These are phyloP conservation scores for Diaporthe sp. DNA, from an alignment of 2,329 filamentous ascomycete species.

Conservation along the genomic window DNA sequence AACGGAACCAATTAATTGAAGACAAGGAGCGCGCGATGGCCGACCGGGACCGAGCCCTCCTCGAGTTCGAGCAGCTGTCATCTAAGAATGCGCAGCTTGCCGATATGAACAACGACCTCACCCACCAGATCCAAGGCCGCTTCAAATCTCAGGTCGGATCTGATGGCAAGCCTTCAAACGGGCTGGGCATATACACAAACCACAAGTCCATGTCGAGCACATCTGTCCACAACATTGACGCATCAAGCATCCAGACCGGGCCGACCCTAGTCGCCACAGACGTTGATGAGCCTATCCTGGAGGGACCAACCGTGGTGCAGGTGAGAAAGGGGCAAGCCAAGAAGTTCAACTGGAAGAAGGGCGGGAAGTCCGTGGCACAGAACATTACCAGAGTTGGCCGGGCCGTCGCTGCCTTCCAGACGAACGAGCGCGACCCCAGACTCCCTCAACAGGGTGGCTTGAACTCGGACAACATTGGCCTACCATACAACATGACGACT, in stretches of 20 bases:
- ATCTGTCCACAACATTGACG: conserved; percentile 64
- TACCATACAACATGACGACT: conserved; percentile 79
- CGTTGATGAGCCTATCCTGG: conserved; percentile 76
- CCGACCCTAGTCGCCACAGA: conserved; percentile 73
- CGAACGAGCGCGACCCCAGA: conserved; percentile 40
- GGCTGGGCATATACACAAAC: conserved; percentile 69
- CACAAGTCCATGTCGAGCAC: conserved; percentile 65
- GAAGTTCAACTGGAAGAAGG: conserved; percentile 99
- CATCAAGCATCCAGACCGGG: conserved; percentile 67
- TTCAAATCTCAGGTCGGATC: conserved; percentile 83
- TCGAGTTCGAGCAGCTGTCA: conserved; percentile 95
- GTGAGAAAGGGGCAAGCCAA: conserved; percentile 94
- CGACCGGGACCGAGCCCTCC: conserved; percentile 91
- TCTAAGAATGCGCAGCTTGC: conserved; percentile 94
- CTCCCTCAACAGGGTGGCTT: conserved; percentile 63
- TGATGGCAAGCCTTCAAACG: conserved; percentile 64
- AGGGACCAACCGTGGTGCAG: conserved; percentile 93
- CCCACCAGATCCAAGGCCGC: conserved; percentile 92
- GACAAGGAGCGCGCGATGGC: conserved; percentile 86
- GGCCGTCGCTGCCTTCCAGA: conserved; percentile 81
- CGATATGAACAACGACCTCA: conserved; percentile 95
- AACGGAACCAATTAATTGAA: conserved; percentile 85
- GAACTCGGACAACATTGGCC: conserved; percentile 74
- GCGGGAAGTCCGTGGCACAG: conserved; percentile 92
- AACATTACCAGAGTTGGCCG: conserved; percentile 95